A percentile compares a stretch with the other conserved stretches of the same genome.
phyloP scores from a whole-genome alignment of 2,329 filamentous ascomycete genomes.

The Ceratocystis destructans region DNA sequence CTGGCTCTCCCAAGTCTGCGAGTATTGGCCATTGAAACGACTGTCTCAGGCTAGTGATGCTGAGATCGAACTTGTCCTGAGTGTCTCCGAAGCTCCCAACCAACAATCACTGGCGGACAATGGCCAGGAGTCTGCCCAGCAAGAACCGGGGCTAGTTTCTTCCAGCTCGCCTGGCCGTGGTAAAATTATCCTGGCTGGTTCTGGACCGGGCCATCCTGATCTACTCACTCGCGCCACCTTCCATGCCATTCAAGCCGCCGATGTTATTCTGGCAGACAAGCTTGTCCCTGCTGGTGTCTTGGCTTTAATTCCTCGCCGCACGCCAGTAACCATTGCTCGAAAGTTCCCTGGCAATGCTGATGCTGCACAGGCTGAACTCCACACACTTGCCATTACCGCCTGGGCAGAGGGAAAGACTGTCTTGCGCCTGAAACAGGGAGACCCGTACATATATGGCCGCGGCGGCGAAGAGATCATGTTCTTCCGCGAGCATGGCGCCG shows the following conservation, averaged over 20 bases:
- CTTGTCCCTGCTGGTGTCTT: constrained; percentile 74
- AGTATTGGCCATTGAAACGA: constrained; percentile 88
- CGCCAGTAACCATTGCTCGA: constrained; percentile 78
- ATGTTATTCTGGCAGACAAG: constrained; percentile 75
- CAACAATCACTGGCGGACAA: constrained; percentile 5
- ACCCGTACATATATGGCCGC: constrained; percentile 90
- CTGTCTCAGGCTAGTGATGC: constrained; percentile 66
- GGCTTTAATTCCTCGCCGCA: constrained; percentile 78
- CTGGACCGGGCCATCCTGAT: constrained; percentile 83
- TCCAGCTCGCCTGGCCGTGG: constrained; percentile 32
- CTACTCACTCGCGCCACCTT: constrained; percentile 73
- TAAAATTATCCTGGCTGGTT: constrained; percentile 75
- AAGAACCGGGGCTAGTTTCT: neutral
- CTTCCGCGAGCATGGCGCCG: constrained; percentile 59
- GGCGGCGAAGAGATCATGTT: constrained; percentile 86
- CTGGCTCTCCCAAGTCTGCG: constrained; percentile 92
- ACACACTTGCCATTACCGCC: constrained; percentile 61
- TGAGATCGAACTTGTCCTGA: constrained; percentile 65
- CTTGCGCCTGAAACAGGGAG: constrained; percentile 84
- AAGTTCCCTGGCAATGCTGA: constrained; percentile 98
- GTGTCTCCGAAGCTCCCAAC: constrained; percentile 41
- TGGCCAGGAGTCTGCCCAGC: neutral
- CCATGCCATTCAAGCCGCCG: constrained; percentile 59
- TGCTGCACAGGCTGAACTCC: constrained; percentile 77
- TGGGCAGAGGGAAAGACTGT: constrained; percentile 57